These are phyloP conservation scores for Didymella sp. DNA, from an alignment of 2,329 filamentous ascomycete genomes.

Conservation along the genomic window DNA sequence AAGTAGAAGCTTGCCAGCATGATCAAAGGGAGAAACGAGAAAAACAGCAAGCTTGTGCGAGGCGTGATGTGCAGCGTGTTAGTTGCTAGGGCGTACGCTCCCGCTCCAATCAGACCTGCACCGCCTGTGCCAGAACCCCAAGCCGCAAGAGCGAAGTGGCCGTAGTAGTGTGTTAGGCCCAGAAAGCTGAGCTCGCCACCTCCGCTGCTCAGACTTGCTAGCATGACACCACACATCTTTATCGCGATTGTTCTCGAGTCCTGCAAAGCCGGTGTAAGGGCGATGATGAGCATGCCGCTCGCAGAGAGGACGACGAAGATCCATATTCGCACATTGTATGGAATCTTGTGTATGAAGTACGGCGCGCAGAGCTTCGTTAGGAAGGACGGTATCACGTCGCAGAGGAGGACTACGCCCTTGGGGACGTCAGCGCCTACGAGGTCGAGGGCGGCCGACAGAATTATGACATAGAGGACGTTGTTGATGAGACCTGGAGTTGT, in stretches of 20 bases:
- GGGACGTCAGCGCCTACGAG: slow-evolving; percentile 86
- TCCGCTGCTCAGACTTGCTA: slow-evolving; percentile 86
- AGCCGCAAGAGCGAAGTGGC: slow-evolving; percentile 81
- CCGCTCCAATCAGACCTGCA: slow-evolving; percentile 78
- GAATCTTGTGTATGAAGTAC: slow-evolving; percentile 89
- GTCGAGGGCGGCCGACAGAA: slow-evolving; percentile 92
- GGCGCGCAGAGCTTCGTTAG: slow-evolving; percentile 85
- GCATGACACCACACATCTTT: slow-evolving; percentile 82
- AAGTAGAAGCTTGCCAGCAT: slow-evolving; percentile 90
- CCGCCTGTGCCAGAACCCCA: slow-evolving; percentile 95
- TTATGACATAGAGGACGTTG: slow-evolving; percentile 97
- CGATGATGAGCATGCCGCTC: slow-evolving; percentile 88
- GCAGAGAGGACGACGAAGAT: slow-evolving; percentile 77
- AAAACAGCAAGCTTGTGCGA: slow-evolving; percentile 74
- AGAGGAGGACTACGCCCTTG: slow-evolving; percentile 90
- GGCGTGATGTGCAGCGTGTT: slow-evolving; percentile 80
- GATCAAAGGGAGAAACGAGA: slow-evolving; percentile 77
- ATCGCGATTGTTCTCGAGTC: slow-evolving; percentile 68
- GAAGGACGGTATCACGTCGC: slow-evolving; percentile 91
- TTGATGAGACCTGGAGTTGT: slow-evolving; percentile 77
- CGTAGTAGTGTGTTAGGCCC: slow-evolving; percentile 91
- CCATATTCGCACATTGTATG: slow-evolving; percentile 77
- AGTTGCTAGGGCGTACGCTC: slow-evolving; percentile 85
- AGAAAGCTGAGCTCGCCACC: slow-evolving; percentile 91
- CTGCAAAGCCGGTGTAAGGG: slow-evolving; percentile 71